Evolutionary conservation across 2,329 filamentous ascomycete species (phyloP).

Genomic region (Diplodia sapinea): DNA sequence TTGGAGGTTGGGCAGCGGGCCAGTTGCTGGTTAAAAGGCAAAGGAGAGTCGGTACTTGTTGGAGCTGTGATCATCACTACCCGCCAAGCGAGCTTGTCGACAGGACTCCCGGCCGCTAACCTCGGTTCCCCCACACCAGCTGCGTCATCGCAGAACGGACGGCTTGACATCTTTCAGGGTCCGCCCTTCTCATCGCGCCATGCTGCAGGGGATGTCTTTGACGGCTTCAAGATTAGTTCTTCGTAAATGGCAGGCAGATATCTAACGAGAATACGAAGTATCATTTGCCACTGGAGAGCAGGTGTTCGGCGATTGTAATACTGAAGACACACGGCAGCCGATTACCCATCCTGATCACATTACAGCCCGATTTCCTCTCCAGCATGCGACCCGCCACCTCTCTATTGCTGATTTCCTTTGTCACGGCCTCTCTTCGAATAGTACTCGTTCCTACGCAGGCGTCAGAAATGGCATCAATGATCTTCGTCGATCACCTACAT

Average conservation of each 20-base stretch:
- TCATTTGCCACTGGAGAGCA: constrained; percentile 1
- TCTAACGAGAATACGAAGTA: neutral
- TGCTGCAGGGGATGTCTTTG: constrained; percentile 1
- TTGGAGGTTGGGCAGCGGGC: constrained; percentile 25
- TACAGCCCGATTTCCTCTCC: neutral
- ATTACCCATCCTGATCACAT: neutral
- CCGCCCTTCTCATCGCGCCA: neutral
- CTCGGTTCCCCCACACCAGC: constrained; percentile 22
- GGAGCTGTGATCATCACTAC: neutral
- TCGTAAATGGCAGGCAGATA: neutral
- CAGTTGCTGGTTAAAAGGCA: constrained; percentile 20
- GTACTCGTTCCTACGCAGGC: neutral
- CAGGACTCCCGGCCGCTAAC: constrained; percentile 11
- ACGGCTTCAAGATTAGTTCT: neutral
- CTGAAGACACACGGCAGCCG: neutral
- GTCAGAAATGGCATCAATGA: neutral
- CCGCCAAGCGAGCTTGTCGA: constrained; percentile 9
- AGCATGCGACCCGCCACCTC: neutral
- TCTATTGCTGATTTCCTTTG: neutral
- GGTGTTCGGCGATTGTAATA: neutral
- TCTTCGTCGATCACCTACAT: constrained; percentile 38
- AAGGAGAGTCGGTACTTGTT: constrained; percentile 2
- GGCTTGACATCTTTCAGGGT: neutral
- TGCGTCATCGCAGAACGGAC: neutral
- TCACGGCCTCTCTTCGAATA: constrained; percentile 22